Evolutionary conservation across 106 monocot genomes (phyloP).

Genomic region (Dioscorea dumetorum): DNA sequence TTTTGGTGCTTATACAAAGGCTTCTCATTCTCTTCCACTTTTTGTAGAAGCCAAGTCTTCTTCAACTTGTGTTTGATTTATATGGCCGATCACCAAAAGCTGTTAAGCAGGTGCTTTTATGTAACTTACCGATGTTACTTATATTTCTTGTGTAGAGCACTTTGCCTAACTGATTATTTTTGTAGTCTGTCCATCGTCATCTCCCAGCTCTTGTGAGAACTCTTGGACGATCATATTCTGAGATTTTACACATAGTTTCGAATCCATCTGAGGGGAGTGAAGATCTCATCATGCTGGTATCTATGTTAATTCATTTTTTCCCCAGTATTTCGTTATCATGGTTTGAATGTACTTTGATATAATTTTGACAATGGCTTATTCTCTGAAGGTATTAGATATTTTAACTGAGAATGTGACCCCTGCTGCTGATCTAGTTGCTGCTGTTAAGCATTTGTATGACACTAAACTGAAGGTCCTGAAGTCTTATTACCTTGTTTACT

Average conservation of each 20-base stretch:
- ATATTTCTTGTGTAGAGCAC: not conserved
- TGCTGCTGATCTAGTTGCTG: conserved; percentile 61
- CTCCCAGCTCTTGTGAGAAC: conserved; percentile 63
- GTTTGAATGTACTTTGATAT: not conserved
- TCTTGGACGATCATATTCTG: conserved; percentile 58
- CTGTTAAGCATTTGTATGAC: conserved; percentile 83
- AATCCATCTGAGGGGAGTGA: conserved; percentile 84
- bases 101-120: conserved; percentile 66
- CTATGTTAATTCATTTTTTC: not conserved
- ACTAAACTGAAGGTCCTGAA: conserved; percentile 78
- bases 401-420: conserved; percentile 78
- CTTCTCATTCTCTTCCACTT: conserved; percentile 6
- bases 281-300: conserved; percentile 78
- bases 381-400: conserved; percentile 61
- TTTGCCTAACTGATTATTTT: conserved; percentile 1
- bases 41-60: conserved; percentile 68
- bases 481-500: not conserved
- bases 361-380: conserved; percentile 6
- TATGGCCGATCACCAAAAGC: conserved; percentile 84
- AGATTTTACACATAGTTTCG: conserved; percentile 64
- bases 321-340: conserved; percentile 3
- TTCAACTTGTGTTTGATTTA: conserved; percentile 74
- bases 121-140: not conserved
- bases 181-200: conserved; percentile 81
- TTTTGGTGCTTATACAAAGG: not conserved